Percentiles rank a stretch among this genome's conserved stretches.
phyloP scores from a whole-genome alignment of 1,284 basidiomycete species.

The Wolfiporia cocos region DNA sequence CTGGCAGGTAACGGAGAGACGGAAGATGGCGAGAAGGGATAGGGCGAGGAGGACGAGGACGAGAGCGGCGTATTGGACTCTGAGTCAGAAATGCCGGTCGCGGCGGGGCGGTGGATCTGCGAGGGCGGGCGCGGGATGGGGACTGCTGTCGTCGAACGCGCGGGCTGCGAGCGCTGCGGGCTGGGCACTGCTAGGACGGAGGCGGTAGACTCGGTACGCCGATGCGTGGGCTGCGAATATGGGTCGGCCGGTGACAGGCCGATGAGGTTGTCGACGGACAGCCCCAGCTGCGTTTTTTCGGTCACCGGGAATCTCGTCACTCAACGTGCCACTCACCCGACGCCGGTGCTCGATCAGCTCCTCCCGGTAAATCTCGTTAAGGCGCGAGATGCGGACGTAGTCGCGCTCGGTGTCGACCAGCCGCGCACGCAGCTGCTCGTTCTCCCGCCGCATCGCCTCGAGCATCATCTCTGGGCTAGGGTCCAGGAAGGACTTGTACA shows the following conservation, averaged over 20 bases:
- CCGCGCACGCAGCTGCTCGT: slow-evolving; percentile 59
- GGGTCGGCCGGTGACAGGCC: slow-evolving; percentile 59
- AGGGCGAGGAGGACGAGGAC: slow-evolving; percentile 50
- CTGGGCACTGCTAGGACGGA: slow-evolving; percentile 32
- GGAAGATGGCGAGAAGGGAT: slow-evolving; percentile 48
- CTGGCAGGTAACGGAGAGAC: slow-evolving; percentile 48
- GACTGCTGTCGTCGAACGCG: slow-evolving; percentile 36
- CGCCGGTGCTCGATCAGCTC: slow-evolving; percentile 72
- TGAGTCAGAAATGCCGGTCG: slow-evolving; percentile 28
- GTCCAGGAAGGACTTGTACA: slow-evolving; percentile 30
- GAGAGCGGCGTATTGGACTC: slow-evolving; percentile 53
- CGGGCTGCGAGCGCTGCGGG: slow-evolving; percentile 24
- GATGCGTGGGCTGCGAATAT: slow-evolving; percentile 62
- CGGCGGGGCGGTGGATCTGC: slow-evolving; percentile 47
- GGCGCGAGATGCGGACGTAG: slow-evolving; percentile 59
- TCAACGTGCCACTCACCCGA: slow-evolving; percentile 45
- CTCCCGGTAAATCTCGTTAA: slow-evolving; percentile 78
- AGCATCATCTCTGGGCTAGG: slow-evolving; percentile 60
- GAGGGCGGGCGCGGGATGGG: slow-evolving; percentile 66
- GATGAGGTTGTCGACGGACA: slow-evolving; percentile 70
- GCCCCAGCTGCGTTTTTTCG: slow-evolving; percentile 44
- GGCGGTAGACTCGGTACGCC: slow-evolving; percentile 41
- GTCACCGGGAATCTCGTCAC: not conserved
- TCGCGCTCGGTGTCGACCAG: slow-evolving; percentile 69
- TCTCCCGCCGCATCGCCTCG: slow-evolving; percentile 69